Evolutionary conservation across 2,329 filamentous ascomycete genomes (phyloP).

Genomic region (Pezizomycotina sp.): DNA sequence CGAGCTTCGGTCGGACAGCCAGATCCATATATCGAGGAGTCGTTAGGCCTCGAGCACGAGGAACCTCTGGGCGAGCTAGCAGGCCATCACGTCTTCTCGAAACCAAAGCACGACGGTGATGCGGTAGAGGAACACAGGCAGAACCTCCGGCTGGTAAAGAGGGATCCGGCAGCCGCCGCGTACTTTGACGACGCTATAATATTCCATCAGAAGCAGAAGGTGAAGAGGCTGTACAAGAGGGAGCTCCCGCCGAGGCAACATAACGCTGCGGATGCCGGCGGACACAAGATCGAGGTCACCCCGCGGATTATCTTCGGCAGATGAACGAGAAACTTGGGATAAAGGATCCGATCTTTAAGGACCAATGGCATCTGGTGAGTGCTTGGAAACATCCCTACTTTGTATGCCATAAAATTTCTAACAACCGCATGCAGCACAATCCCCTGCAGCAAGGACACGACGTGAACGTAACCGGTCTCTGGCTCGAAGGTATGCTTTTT

Average conservation of each 20-base stretch:
- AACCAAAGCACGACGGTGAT: conserved; percentile 45
- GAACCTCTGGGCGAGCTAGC: conserved; percentile 62
- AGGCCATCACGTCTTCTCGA: conserved; percentile 72
- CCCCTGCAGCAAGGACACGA: conserved; percentile 67
- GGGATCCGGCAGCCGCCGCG: conserved; percentile 27
- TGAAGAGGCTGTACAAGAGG: conserved; percentile 47
- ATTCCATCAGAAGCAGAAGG: conserved; percentile 61
- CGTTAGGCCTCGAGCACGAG: conserved; percentile 63
- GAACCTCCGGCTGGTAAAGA: conserved; percentile 38
- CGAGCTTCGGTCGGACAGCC: conserved; percentile 51
- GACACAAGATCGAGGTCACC: conserved; percentile 3
- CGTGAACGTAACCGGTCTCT: conserved; percentile 87
- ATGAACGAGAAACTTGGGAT: conserved; percentile 57
- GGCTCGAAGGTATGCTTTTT: conserved; percentile 50
- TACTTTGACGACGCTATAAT: conserved; percentile 57
- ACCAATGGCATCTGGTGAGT: conserved; percentile 72
- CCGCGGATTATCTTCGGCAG: conserved; percentile 10
- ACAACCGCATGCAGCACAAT: conserved; percentile 42
- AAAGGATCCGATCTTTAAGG: conserved; percentile 71
- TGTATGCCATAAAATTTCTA: conserved; percentile 3
- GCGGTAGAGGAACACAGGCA: conserved; percentile 40
- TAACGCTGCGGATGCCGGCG: conserved; percentile 1
- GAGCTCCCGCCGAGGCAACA: conserved; percentile 28
- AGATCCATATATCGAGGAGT: conserved; percentile 51
- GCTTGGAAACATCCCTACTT: neutral